A percentile compares a stretch with the other conserved stretches of the same genome.
Evolutionary conservation across 2,329 filamentous ascomycete species (phyloP).

Genomic region (Colletotrichum brevisporum): DNA sequence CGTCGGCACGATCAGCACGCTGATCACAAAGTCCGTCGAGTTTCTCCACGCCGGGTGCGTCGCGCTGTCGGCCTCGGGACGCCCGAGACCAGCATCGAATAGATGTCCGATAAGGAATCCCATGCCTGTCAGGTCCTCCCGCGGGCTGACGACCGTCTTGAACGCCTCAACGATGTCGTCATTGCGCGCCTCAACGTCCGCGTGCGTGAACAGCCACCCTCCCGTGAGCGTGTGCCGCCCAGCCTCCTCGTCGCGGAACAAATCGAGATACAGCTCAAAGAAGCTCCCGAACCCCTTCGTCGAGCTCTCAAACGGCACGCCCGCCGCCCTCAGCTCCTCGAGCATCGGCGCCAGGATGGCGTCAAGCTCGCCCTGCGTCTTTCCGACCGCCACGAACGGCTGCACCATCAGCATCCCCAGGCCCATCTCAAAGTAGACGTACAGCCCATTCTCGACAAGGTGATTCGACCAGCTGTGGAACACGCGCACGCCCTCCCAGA

Average conservation of each 20-base stretch:
- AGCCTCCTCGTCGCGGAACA: conserved; percentile 54
- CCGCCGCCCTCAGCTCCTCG: too few relatives aligned
- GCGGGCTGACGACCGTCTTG: too few relatives aligned
- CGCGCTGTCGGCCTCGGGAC: too few relatives aligned
- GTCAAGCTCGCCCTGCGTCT: conserved; percentile 52
- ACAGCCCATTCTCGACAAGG: conserved; percentile 58
- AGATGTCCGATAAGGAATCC: too few relatives aligned
- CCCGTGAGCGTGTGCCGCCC: conserved; percentile 53
- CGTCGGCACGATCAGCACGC: too few relatives aligned
- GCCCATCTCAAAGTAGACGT: conserved; percentile 59
- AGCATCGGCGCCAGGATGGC: conserved; percentile 53
- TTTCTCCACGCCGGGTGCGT: too few relatives aligned
- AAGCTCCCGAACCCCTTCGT: conserved; percentile 36
- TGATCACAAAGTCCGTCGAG: too few relatives aligned
- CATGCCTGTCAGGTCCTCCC: too few relatives aligned
- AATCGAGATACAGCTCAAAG: conserved; percentile 53
- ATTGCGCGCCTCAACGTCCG: conserved; percentile 53
- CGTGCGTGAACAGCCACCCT: conserved; percentile 54
- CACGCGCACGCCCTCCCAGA: conserved; percentile 62
- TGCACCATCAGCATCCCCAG: conserved; percentile 55
- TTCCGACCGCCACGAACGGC: conserved; percentile 54
- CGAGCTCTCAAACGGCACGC: too few relatives aligned
- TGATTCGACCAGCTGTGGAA: conserved; percentile 61
- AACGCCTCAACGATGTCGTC: too few relatives aligned
- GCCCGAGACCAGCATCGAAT: too few relatives aligned